phyloP scores from a whole-genome alignment of 129 eudicot species.

The Cynara cardunculus region DNA sequence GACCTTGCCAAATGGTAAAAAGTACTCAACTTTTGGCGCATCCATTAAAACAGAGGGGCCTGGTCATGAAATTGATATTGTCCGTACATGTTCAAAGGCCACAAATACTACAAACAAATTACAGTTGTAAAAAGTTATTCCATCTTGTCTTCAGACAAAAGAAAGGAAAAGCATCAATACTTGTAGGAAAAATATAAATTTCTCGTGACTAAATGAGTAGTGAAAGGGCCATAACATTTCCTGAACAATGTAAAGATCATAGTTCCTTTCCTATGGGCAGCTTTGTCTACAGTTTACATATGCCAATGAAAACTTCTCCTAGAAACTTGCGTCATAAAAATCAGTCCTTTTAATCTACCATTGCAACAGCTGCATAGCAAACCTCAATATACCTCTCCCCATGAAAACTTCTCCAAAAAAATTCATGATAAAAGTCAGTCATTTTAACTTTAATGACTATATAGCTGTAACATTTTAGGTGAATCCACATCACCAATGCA shows the following conservation, averaged over 20 bases:
- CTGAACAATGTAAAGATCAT: background rate
- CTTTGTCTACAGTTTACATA: background rate
- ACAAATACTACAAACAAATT: background rate
- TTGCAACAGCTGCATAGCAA: background rate
- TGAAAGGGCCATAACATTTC: background rate
- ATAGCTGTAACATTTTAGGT: background rate
- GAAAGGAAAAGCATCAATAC: background rate
- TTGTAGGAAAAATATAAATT: background rate
- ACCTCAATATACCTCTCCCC: background rate
- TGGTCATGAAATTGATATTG: background rate
- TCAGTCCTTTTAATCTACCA: background rate
- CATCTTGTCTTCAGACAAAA: background rate
- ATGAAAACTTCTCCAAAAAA: background rate
- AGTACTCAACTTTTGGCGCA: background rate
- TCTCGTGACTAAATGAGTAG: background rate
- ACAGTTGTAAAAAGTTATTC: background rate
- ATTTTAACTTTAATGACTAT: background rate
- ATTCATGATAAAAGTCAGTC: background rate
- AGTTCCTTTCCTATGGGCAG: background rate
- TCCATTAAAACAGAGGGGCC: background rate
- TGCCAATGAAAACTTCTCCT: background rate
- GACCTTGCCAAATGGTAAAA: background rate
- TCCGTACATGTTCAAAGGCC: background rate
- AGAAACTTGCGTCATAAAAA: background rate
- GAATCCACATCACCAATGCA: background rate